phyloP scores from a whole-genome alignment of 2,329 filamentous ascomycete genomes.

The Colletotrichum sublineola region DNA sequence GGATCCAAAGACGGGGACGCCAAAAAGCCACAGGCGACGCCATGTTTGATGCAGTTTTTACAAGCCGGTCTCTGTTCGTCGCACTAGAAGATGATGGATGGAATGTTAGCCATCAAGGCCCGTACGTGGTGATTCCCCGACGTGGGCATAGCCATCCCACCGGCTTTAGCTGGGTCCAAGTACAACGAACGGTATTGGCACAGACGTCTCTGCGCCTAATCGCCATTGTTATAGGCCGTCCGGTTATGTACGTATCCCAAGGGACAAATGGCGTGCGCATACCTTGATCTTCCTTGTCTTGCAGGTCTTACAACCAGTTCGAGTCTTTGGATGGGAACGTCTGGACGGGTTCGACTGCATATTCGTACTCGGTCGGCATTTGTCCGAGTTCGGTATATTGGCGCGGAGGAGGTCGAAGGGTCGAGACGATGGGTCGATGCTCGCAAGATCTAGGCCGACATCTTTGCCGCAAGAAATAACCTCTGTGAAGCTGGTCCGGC shows the following conservation, averaged over 20 bases:
- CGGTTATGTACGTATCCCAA: too few relatives aligned
- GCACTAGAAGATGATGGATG: slow-evolving; percentile 47
- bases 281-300: slow-evolving; percentile 59
- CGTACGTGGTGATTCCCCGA: background rate
- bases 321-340: slow-evolving; percentile 49
- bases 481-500: background rate
- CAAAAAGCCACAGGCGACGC: slow-evolving; percentile 55
- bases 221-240: background rate
- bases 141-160: slow-evolving; percentile 12
- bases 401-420: slow-evolving; percentile 6
- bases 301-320: slow-evolving; percentile 55
- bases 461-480: slow-evolving; percentile 27
- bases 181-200: background rate
- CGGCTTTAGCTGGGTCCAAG: background rate
- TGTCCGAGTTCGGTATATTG: background rate
- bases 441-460: slow-evolving; percentile 17
- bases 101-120: slow-evolving; percentile 10
- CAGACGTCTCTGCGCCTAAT: background rate
- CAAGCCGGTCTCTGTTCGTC: slow-evolving; percentile 56
- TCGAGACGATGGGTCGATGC: slow-evolving; percentile 4
- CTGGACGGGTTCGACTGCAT: slow-evolving; percentile 40
- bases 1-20: slow-evolving; percentile 21
- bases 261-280: background rate
- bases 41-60: slow-evolving; percentile 56
- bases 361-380: slow-evolving; percentile 33